Conservation (phyloP, 331 rosid genomes). For the Malus hybrid region DNA sequence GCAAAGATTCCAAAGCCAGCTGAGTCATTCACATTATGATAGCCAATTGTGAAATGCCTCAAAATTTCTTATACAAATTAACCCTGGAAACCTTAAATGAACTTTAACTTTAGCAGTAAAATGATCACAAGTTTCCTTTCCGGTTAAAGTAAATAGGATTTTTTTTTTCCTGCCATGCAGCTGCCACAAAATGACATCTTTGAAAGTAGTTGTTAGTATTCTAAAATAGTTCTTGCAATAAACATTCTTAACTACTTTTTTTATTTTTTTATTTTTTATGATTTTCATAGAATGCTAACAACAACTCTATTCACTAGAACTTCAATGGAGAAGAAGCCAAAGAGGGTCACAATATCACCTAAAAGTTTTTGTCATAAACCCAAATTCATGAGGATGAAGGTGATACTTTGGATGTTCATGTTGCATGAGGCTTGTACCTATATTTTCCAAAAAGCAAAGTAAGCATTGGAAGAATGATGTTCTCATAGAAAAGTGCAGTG, state of each 20-base stretch:
- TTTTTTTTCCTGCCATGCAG: background rate
- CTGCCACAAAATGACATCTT: background rate
- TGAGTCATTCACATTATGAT: too few species aligned
- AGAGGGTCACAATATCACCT: background rate
- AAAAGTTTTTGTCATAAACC: background rate
- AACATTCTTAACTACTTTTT: too few species aligned
- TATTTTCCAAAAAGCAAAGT: background rate
- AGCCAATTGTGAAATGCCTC: too few species aligned
- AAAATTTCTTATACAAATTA: too few species aligned
- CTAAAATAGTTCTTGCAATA: too few species aligned
- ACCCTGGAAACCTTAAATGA: background rate
- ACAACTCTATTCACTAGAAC: too few species aligned
- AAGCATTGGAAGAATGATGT: background rate
- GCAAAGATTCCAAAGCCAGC: background rate
- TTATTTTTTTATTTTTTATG: too few species aligned
- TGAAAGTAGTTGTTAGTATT: too few species aligned
- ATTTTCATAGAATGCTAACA: too few species aligned
- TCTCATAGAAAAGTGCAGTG: constrained; percentile 5
- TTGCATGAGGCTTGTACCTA: background rate
- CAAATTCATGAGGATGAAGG: background rate
- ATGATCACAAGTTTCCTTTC: background rate
- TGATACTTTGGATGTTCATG: background rate
- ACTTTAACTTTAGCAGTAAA: background rate
- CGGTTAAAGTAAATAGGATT: background rate
- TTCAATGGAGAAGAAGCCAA: background rate